Conservation (phyloP, 305 asterid species). For the Caryopteris hybrid region DNA sequence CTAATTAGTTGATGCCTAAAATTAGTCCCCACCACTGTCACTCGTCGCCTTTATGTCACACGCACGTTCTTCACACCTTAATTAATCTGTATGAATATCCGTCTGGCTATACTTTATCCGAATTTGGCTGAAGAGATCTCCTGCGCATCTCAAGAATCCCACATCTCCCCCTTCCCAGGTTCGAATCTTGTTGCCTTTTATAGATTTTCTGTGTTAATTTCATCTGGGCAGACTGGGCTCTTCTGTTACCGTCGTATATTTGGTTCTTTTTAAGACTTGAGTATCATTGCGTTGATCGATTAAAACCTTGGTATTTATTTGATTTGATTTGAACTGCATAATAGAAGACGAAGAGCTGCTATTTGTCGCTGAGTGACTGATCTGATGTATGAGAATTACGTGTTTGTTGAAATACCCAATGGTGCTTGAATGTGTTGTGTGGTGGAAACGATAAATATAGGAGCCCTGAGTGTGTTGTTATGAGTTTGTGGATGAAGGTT, state of each 20-base stretch:
- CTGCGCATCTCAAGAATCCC: constrained; percentile 4
- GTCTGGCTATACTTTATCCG: constrained; percentile 19
- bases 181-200: neutral
- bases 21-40: neutral
- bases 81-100: neutral
- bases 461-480: neutral
- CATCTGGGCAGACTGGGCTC: constrained; percentile 1
- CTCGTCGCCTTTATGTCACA: neutral
- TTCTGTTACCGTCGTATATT: neutral
- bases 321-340: constrained; percentile 1
- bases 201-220: neutral
- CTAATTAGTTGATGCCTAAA: neutral
- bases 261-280: neutral
- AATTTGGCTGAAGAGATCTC: constrained; percentile 18
- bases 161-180: constrained; percentile 5
- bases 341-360: neutral
- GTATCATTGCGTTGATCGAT: constrained; percentile 8
- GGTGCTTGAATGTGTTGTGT: neutral
- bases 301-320: neutral
- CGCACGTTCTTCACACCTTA: constrained; percentile 11
- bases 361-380: neutral
- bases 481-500: neutral
- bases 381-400: constrained; percentile 4
- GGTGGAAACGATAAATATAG: neutral
- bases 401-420: constrained; percentile 20